These are phyloP conservation scores for Rhizopogon vesiculosus DNA, from an alignment of 768 basidiomycete genomes.

Conservation along the genomic window DNA sequence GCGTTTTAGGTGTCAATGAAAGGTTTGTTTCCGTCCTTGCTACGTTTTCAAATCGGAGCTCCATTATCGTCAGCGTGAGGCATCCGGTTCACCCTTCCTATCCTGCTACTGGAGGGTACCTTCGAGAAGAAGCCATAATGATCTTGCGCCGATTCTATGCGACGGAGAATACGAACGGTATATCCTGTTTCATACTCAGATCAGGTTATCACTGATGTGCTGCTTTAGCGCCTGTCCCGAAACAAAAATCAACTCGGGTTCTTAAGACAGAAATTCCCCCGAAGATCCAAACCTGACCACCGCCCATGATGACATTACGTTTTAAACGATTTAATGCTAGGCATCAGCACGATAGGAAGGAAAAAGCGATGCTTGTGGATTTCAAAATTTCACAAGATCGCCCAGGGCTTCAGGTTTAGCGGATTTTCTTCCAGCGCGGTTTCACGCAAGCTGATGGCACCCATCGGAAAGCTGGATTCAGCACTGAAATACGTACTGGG, in stretches of 20 bases:
- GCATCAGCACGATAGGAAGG: not conserved
- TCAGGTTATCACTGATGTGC: constrained; percentile 5
- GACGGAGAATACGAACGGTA: constrained; percentile 90
- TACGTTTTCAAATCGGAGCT: not conserved
- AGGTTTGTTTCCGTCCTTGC: constrained; percentile 40
- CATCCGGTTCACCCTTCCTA: constrained; percentile 78
- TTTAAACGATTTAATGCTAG: not conserved
- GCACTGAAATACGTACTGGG: not conserved
- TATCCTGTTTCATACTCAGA: constrained; percentile 12
- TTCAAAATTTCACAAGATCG: not conserved
- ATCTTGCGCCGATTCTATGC: constrained; percentile 84
- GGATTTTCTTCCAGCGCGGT: not conserved
- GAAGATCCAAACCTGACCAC: constrained; percentile 2
- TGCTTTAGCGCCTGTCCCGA: constrained; percentile 78
- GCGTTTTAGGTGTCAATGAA: constrained; percentile 84
- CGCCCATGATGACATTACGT: not conserved
- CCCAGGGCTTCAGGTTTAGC: not conserved
- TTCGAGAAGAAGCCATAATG: constrained; percentile 83
- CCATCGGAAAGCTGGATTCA: not conserved
- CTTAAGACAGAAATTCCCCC: constrained; percentile 74
- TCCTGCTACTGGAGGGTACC: constrained; percentile 68
- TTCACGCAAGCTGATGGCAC: not conserved
- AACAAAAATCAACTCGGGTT: constrained; percentile 77
- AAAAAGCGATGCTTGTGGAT: not conserved
- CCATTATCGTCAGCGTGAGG: constrained; percentile 40